A percentile compares a stretch with the other conserved stretches of the same genome.
Evolutionary conservation across 179 eudicot species (phyloP).

Genomic region (Silene noctiflora): DNA sequence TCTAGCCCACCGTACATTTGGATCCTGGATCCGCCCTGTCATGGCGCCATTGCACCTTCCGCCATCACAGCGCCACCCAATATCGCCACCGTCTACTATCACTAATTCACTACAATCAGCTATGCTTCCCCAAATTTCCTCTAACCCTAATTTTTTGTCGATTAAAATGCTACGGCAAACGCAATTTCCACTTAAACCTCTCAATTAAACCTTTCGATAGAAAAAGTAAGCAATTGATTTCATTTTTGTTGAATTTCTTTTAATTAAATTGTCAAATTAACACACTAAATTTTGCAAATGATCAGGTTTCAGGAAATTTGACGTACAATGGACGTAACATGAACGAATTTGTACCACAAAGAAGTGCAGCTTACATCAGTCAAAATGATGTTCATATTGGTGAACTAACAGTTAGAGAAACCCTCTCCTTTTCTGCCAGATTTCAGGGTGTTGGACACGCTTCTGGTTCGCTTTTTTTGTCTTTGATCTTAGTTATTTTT

Average conservation of each 20-base stretch:
- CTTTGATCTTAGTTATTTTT: no score
- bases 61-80: neutral
- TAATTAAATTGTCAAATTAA: no score
- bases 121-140: neutral
- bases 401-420: slow-evolving; percentile 50
- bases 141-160: neutral
- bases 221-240: no score
- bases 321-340: slow-evolving; percentile 49
- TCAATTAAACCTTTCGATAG: neutral
- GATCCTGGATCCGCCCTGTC: no score
- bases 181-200: neutral
- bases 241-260: neutral
- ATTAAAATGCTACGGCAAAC: neutral
- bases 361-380: slow-evolving; percentile 52
- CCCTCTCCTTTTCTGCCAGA: slow-evolving; percentile 45
- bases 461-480: slow-evolving; percentile 26
- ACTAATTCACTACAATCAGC: neutral
- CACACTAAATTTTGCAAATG: neutral
- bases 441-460: slow-evolving; percentile 53
- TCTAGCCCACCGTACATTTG: no score
- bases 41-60: neutral
- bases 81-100: neutral
- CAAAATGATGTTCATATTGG: slow-evolving; percentile 50
- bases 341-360: slow-evolving; percentile 51
- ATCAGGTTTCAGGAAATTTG: slow-evolving; percentile 38